Evolutionary conservation across 2,329 filamentous ascomycete genomes (phyloP).

Genomic region (Trichophyton schoenleinii): DNA sequence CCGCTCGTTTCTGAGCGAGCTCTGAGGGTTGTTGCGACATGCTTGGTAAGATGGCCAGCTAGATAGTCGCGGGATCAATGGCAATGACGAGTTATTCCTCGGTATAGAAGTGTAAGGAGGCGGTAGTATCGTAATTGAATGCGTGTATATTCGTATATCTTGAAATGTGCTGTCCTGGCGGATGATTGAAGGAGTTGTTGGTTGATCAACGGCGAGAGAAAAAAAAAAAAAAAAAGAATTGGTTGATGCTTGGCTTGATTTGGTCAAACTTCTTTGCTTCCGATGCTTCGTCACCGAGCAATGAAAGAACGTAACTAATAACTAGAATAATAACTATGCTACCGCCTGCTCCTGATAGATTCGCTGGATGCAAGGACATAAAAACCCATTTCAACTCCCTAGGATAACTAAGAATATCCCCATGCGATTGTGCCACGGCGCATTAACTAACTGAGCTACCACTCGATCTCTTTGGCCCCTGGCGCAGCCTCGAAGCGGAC

Average conservation of each 20-base stretch:
- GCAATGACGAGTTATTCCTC: neutral
- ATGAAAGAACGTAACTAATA: neutral
- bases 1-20: slow-evolving; percentile 18
- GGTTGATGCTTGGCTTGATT: neutral
- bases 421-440: neutral
- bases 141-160: neutral
- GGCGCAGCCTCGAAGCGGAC: slow-evolving; percentile 22
- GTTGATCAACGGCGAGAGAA: too few species aligned
- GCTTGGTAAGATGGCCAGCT: neutral
- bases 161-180: neutral
- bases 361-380: neutral
- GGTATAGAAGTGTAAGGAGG: neutral
- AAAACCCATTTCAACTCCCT: neutral
- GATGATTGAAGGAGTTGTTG: too few species aligned
- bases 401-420: neutral
- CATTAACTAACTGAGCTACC: slow-evolving; percentile 1
- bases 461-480: slow-evolving; percentile 10
- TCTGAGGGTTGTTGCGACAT: slow-evolving; percentile 6
- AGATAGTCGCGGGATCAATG: neutral
- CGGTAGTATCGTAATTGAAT: neutral
- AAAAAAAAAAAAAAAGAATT: too few species aligned
- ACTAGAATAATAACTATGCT: neutral
- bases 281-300: neutral
- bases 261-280: neutral
- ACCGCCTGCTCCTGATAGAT: neutral